phyloP scores from a whole-genome alignment of 805 yeast genomes.

The Yamadazyma philogaea region DNA sequence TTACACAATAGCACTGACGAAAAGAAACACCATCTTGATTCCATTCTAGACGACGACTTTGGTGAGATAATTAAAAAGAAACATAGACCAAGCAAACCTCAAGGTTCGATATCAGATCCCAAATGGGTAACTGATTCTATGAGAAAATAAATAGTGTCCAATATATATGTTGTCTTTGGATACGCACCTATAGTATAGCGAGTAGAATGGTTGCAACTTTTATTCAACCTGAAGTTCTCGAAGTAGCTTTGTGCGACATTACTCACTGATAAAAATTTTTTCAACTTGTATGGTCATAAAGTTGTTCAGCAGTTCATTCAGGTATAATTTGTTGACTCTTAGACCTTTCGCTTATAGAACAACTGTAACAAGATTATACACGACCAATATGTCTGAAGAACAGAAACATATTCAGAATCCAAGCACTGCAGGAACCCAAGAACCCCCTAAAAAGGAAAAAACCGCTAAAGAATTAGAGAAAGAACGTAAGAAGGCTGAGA shows the following conservation, averaged over 20 bases:
- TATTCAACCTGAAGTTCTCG: not conserved
- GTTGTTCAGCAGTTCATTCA: constrained; percentile 10
- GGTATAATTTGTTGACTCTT: constrained; percentile 8
- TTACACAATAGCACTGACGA: constrained; percentile 22
- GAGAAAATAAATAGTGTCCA: constrained; percentile 2
- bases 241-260: not conserved
- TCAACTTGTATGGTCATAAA: constrained; percentile 11
- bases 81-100: not conserved
- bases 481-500: constrained; percentile 85
- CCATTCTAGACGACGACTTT: constrained; percentile 10
- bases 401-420: constrained; percentile 2
- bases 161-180: not conserved
- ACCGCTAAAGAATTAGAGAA: constrained; percentile 81
- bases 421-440: constrained; percentile 4
- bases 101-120: not conserved
- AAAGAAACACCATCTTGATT: constrained; percentile 13
- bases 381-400: constrained; percentile 7
- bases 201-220: not conserved
- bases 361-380: not conserved
- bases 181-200: not conserved
- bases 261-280: constrained; percentile 11
- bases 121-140: constrained; percentile 13
- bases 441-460: constrained; percentile 44
- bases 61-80: constrained; percentile 3
- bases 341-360: constrained; percentile 4